Percentiles rank a stretch among this genome's conserved stretches.
These are phyloP conservation scores for Gossypium gossypioides DNA, from an alignment of 441 rosid genomes.

Conservation along the genomic window DNA sequence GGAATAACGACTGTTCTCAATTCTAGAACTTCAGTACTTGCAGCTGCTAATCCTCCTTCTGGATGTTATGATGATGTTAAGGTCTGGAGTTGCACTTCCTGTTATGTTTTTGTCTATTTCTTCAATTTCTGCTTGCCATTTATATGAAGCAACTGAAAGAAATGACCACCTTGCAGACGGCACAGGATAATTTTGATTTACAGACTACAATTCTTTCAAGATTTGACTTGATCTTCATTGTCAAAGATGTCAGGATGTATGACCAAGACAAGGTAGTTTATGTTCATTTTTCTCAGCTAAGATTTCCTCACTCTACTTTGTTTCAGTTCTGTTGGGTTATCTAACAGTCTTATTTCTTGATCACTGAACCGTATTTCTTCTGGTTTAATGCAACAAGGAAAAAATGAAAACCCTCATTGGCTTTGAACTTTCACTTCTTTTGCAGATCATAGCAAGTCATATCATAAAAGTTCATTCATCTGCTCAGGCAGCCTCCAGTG, in stretches of 20 bases:
- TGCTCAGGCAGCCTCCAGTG: constrained; percentile 47
- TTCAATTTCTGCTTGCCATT: constrained; percentile 7
- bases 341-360: background rate
- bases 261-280: constrained; percentile 13
- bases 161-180: constrained; percentile 46
- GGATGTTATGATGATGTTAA: constrained; percentile 97
- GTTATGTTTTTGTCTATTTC: background rate
- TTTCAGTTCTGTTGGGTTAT: background rate
- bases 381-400: background rate
- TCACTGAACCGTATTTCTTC: background rate
- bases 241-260: constrained; percentile 37
- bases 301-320: background rate
- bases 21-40: constrained; percentile 93
- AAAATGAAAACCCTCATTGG: background rate
- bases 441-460: constrained; percentile 83
- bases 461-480: constrained; percentile 91
- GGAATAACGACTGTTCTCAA: constrained; percentile 93
- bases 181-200: constrained; percentile 89
- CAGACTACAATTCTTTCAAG: constrained; percentile 94
- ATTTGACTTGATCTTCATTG: constrained; percentile 90
- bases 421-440: background rate
- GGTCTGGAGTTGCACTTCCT: constrained; percentile 31
- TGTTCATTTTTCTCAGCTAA: background rate
- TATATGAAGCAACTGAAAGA: constrained; percentile 5
- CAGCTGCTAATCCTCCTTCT: constrained; percentile 96